Evolutionary conservation across 352 stramenopile genomes (phyloP).

Genomic region (Thalassiosira mediterranea): DNA sequence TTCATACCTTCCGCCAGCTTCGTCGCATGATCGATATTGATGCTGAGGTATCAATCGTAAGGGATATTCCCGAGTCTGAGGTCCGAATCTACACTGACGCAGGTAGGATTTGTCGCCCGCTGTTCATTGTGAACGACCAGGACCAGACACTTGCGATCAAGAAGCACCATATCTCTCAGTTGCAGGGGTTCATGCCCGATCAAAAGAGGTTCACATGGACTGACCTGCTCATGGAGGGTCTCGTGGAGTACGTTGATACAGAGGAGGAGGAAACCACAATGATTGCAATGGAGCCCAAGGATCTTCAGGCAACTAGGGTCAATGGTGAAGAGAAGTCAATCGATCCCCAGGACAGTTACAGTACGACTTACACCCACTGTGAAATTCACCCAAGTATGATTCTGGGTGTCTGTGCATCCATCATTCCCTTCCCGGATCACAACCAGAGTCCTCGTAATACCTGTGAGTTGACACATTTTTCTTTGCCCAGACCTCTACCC

Average conservation of each 20-base stretch:
- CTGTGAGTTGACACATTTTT: slow-evolving; percentile 81
- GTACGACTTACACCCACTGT: slow-evolving; percentile 97
- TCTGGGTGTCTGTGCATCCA: slow-evolving; percentile 98
- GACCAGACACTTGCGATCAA: slow-evolving; percentile 92
- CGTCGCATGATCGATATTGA: slow-evolving; percentile 97
- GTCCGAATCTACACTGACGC: slow-evolving; percentile 99
- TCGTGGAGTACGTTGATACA: slow-evolving; percentile 98
- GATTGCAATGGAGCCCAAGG: slow-evolving; percentile 99
- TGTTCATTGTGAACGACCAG: slow-evolving; percentile 97
- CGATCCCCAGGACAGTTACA: slow-evolving; percentile 84
- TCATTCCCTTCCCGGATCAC: slow-evolving; percentile 99
- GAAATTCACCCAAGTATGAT: slow-evolving; percentile 99
- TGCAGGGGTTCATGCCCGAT: slow-evolving; percentile 84
- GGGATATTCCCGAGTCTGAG: slow-evolving; percentile 97
- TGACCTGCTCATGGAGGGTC: slow-evolving; percentile 90
- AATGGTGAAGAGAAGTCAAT: slow-evolving; percentile 8
- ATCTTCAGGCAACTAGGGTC: slow-evolving; percentile 65
- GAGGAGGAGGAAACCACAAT: slow-evolving; percentile 99
- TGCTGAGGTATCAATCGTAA: slow-evolving; percentile 97
- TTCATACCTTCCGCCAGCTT: slow-evolving; percentile 93
- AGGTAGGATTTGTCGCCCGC: slow-evolving; percentile 96
- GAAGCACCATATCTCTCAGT: slow-evolving; percentile 96
- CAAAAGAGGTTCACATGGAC: slow-evolving; percentile 80
- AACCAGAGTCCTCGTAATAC: slow-evolving; percentile 99
- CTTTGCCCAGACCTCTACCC: background rate